A percentile compares a stretch with the other conserved stretches of the same genome.
These are phyloP conservation scores for Eruca vesicaria DNA, from an alignment of 441 rosid species.

Conservation along the genomic window DNA sequence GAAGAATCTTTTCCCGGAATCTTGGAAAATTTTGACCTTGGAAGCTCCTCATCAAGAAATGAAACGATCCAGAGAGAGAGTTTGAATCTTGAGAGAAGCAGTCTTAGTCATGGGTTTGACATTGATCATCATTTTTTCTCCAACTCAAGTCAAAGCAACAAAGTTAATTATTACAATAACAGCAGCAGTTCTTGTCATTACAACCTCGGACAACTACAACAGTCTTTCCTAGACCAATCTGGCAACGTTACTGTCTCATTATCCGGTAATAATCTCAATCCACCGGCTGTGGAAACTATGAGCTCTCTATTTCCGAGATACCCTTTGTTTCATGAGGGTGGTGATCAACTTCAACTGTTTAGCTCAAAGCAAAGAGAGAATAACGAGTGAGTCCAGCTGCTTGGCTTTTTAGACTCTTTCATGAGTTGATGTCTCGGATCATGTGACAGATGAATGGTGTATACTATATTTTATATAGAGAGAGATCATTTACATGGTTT, in stretches of 20 bases:
- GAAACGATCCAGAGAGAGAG: slow-evolving; percentile 35
- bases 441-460: slow-evolving; percentile 26
- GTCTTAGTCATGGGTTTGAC: slow-evolving; percentile 18
- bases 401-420: slow-evolving; percentile 29
- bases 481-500: slow-evolving; percentile 3
- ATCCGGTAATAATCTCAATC: slow-evolving; percentile 32
- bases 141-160: slow-evolving; percentile 39
- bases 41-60: slow-evolving; percentile 33
- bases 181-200: slow-evolving; percentile 41
- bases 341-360: slow-evolving; percentile 48
- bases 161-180: slow-evolving; percentile 30
- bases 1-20: slow-evolving; percentile 12
- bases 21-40: slow-evolving; percentile 38
- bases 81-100: slow-evolving; percentile 19
- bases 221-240: slow-evolving; percentile 54
- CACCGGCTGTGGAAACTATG: slow-evolving; percentile 36
- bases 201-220: slow-evolving; percentile 52
- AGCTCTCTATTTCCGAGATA: slow-evolving; percentile 56
- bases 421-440: background rate
- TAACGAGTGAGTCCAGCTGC: slow-evolving; percentile 23
- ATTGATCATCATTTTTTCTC: slow-evolving; percentile 40
- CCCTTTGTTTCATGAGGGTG: slow-evolving; percentile 40
- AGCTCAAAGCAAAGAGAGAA: slow-evolving; percentile 36
- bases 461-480: slow-evolving; percentile 27
- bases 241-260: slow-evolving; percentile 48